phyloP scores from a whole-genome alignment of 306 rosid genomes.

The Arachis hypogaea region DNA sequence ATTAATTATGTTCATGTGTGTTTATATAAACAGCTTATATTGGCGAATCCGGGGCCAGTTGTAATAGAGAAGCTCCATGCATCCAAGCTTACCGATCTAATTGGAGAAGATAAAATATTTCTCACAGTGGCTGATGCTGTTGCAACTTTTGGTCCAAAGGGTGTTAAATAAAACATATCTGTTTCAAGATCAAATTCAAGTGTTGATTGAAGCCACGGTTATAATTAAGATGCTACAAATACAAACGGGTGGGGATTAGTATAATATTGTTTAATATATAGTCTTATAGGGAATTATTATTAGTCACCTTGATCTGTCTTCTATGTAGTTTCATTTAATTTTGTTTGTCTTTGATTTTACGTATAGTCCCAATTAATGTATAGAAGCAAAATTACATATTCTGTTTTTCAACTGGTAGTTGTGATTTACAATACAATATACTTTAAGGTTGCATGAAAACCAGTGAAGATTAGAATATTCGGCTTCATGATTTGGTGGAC shows the following conservation, averaged over 20 bases:
- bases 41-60: conserved; percentile 82
- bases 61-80: conserved; percentile 74
- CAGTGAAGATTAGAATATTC: not conserved
- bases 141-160: conserved; percentile 41
- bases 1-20: not conserved
- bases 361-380: not conserved
- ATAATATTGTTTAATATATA: too few species aligned
- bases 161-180: too few species aligned
- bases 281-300: too few species aligned
- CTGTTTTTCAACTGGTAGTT: not conserved
- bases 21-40: conserved; percentile 49
- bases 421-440: not conserved
- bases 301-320: too few species aligned
- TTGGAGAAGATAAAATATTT: conserved; percentile 75
- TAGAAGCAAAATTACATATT: not conserved
- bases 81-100: conserved; percentile 47
- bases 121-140: conserved; percentile 76
- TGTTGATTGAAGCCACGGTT: not conserved
- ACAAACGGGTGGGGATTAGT: not conserved
- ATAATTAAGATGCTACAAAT: not conserved
- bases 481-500: not conserved
- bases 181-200: not conserved
- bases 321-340: not conserved
- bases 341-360: not conserved
- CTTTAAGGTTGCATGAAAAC: not conserved